Evolutionary conservation across 768 basidiomycete species (phyloP).

Genomic region (Tricholomella constricta): DNA sequence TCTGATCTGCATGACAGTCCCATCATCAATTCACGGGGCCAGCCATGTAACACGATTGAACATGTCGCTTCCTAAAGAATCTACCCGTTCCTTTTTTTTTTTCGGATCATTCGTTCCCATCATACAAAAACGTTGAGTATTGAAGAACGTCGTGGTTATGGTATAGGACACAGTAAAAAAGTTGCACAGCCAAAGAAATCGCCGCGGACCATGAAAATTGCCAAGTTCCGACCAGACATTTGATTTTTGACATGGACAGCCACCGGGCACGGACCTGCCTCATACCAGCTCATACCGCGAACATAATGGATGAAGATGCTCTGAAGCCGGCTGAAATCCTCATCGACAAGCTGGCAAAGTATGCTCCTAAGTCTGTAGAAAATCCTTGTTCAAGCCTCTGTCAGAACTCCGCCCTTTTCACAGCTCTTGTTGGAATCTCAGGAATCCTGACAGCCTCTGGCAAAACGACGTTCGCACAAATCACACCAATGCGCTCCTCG

Average conservation of each 20-base stretch:
- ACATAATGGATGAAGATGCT: constrained; percentile 42
- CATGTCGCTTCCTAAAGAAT: constrained; percentile 47
- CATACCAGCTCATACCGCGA: background rate
- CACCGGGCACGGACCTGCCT: background rate
- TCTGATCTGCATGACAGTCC: constrained; percentile 47
- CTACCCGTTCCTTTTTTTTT: constrained; percentile 27
- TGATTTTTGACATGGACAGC: constrained; percentile 5
- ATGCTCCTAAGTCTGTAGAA: constrained; percentile 20
- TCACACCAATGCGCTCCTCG: constrained; percentile 50
- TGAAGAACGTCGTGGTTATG: constrained; percentile 2
- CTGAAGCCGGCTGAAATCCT: constrained; percentile 40
- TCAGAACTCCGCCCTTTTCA: constrained; percentile 34
- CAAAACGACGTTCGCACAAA: constrained; percentile 74
- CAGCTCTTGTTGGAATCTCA: constrained; percentile 73
- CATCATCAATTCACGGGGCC: background rate
- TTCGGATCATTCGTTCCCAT: constrained; percentile 18
- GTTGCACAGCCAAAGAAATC: constrained; percentile 8
- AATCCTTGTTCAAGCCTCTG: background rate
- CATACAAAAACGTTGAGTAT: background rate
- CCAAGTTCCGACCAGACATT: background rate
- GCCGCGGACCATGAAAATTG: constrained; percentile 6
- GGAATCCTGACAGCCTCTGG: constrained; percentile 89
- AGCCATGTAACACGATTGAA: constrained; percentile 22
- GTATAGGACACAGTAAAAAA: background rate
- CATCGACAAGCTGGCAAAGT: constrained; percentile 40